A percentile compares a stretch with the other conserved stretches of the same genome.
These are phyloP conservation scores for Pseudomonodictys pantanalensis DNA, from an alignment of 495 filamentous ascomycete species.

Conservation along the genomic window DNA sequence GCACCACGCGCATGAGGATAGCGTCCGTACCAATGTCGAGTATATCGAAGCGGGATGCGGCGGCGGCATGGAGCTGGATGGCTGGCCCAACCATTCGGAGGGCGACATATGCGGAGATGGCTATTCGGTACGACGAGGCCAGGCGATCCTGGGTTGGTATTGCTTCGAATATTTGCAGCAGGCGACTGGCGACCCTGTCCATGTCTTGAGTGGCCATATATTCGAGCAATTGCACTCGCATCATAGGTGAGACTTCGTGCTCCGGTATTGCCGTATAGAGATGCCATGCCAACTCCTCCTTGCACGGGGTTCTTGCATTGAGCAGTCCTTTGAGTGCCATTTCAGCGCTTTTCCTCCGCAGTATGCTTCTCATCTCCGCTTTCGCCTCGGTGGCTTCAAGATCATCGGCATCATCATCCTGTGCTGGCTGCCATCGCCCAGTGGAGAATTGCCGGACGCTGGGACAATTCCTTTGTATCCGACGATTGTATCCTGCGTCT, in stretches of 20 bases:
- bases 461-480: not conserved
- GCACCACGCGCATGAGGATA: conserved; percentile 25
- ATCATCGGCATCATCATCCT: not conserved
- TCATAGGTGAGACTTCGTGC: conserved; percentile 21
- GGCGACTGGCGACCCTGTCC: conserved; percentile 8
- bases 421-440: not conserved
- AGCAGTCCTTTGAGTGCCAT: conserved; percentile 16
- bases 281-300: conserved; percentile 22
- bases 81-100: conserved; percentile 29
- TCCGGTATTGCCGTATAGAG: conserved; percentile 18
- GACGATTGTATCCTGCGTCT: conserved; percentile 5
- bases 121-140: conserved; percentile 28
- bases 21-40: conserved; percentile 22
- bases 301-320: not conserved
- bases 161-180: conserved; percentile 25
- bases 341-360: conserved; percentile 7
- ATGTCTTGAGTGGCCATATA: conserved; percentile 30
- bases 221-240: conserved; percentile 31
- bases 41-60: conserved; percentile 5
- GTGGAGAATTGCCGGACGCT: conserved; percentile 24
- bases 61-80: conserved; percentile 25
- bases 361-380: conserved; percentile 12
- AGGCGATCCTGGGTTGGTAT: conserved; percentile 13
- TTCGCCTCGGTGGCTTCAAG: not conserved
- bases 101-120: conserved; percentile 24